Percentiles rank a stretch among this genome's conserved stretches.
Evolutionary conservation across 352 stramenopile genomes (phyloP).

Genomic region (Pythium inflatum): DNA sequence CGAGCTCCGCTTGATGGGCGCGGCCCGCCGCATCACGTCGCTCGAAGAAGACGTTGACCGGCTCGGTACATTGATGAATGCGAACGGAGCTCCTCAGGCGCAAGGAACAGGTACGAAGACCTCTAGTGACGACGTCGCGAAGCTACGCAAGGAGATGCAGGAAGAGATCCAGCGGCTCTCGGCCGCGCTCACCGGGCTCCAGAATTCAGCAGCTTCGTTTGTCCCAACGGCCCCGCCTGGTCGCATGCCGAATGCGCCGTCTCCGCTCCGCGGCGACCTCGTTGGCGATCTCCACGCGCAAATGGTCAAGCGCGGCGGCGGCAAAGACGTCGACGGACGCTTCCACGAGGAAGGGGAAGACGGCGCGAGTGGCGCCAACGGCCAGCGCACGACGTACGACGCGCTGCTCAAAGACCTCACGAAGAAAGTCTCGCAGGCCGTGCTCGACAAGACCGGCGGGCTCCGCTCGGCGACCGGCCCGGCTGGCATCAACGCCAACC

Average conservation of each 20-base stretch:
- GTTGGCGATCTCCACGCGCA: slow-evolving; percentile 61
- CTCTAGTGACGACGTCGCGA: slow-evolving; percentile 53
- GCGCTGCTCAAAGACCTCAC: slow-evolving; percentile 74
- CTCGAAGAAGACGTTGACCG: slow-evolving; percentile 73
- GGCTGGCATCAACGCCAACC: slow-evolving; percentile 43
- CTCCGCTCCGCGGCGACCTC: slow-evolving; percentile 35
- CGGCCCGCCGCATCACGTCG: slow-evolving; percentile 53
- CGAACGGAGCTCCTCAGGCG: neutral
- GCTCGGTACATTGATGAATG: slow-evolving; percentile 40
- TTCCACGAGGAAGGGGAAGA: slow-evolving; percentile 43
- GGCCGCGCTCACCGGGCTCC: slow-evolving; percentile 32
- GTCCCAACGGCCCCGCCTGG: slow-evolving; percentile 6
- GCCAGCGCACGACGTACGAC: slow-evolving; percentile 71
- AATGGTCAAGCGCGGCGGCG: slow-evolving; percentile 46
- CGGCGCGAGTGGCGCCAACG: neutral
- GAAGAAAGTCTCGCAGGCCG: slow-evolving; percentile 70
- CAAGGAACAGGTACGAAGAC: neutral
- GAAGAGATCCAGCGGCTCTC: slow-evolving; percentile 58
- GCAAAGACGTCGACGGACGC: slow-evolving; percentile 48
- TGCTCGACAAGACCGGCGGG: slow-evolving; percentile 52
- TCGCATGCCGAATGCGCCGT: slow-evolving; percentile 3
- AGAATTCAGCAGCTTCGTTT: slow-evolving; percentile 14
- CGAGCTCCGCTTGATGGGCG: slow-evolving; percentile 62
- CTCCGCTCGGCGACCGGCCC: slow-evolving; percentile 20
- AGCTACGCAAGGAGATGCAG: slow-evolving; percentile 56